Conservation (phyloP, 192 early-diverging fungal genomes). For the Helicostylum pulchrum region DNA sequence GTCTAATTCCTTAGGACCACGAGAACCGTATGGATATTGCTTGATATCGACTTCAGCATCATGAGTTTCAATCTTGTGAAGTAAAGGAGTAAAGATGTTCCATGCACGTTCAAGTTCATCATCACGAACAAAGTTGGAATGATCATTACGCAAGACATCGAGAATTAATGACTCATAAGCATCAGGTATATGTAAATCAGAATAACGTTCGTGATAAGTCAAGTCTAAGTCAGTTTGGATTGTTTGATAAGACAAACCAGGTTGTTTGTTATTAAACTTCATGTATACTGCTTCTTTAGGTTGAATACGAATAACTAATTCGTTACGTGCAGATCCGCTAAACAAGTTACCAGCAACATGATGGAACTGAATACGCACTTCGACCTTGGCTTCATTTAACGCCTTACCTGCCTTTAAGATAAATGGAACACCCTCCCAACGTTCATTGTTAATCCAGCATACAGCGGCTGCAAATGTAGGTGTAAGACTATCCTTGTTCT, state of each 20-base stretch:
- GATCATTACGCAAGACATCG: conserved; percentile 88
- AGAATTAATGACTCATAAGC: conserved; percentile 96
- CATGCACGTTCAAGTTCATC: conserved; percentile 95
- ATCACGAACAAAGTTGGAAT: conserved; percentile 92
- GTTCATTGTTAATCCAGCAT: conserved; percentile 89
- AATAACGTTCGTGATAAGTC: conserved; percentile 87
- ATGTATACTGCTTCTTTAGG: conserved; percentile 95
- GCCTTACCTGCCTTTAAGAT: conserved; percentile 89
- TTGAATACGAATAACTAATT: conserved; percentile 93
- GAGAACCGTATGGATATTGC: conserved; percentile 77
- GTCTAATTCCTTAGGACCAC: conserved; percentile 75
- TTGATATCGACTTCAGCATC: conserved; percentile 44
- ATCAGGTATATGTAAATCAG: conserved; percentile 89
- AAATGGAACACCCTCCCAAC: conserved; percentile 92
- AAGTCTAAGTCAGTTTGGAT: conserved; percentile 92
- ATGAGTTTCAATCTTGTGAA: conserved; percentile 80
- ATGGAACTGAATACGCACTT: conserved; percentile 96
- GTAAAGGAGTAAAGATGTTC: conserved; percentile 95
- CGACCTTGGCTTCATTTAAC: conserved; percentile 88
- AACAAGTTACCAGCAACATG: conserved; percentile 85
- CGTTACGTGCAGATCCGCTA: conserved; percentile 79
- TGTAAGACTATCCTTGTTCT: conserved; percentile 74
- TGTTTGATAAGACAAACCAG: conserved; percentile 80
- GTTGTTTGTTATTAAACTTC: conserved; percentile 95
- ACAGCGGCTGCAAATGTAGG: conserved; percentile 91